Evolutionary conservation across 305 asterid genomes (phyloP).

Genomic region (Solanum aculeatissimum): DNA sequence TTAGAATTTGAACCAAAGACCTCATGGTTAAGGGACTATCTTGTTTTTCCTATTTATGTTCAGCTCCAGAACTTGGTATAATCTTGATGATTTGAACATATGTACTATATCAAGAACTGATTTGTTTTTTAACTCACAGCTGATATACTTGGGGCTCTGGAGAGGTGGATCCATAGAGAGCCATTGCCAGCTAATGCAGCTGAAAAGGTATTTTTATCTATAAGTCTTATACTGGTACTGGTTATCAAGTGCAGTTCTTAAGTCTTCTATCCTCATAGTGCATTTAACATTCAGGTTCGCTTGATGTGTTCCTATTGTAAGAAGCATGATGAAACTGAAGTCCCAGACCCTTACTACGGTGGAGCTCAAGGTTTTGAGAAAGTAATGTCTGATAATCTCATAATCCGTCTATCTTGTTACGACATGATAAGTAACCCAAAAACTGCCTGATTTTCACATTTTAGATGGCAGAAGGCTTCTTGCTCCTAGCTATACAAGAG

Average conservation of each 20-base stretch:
- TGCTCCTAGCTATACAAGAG: neutral
- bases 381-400: slow-evolving; percentile 23
- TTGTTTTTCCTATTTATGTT: neutral
- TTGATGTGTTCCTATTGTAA: slow-evolving; percentile 87
- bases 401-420: neutral
- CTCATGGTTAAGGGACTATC: neutral
- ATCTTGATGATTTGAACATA: neutral
- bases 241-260: neutral
- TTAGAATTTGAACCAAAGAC: neutral
- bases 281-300: slow-evolving; percentile 33
- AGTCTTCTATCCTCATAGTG: neutral
- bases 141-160: slow-evolving; percentile 61
- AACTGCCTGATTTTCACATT: neutral
- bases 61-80: neutral
- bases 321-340: slow-evolving; percentile 64
- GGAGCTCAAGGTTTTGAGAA: slow-evolving; percentile 86
- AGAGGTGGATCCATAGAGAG: slow-evolving; percentile 78
- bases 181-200: slow-evolving; percentile 53
- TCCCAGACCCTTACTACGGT: slow-evolving; percentile 89
- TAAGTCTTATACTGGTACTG: neutral
- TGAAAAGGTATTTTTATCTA: slow-evolving; percentile 37
- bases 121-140: slow-evolving; percentile 19
- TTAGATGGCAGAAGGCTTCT: neutral
- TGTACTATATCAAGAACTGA: neutral
- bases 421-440: neutral